Evolutionary conservation across 2,329 filamentous ascomycete genomes (phyloP).

Genomic region (Coniella lustricola): DNA sequence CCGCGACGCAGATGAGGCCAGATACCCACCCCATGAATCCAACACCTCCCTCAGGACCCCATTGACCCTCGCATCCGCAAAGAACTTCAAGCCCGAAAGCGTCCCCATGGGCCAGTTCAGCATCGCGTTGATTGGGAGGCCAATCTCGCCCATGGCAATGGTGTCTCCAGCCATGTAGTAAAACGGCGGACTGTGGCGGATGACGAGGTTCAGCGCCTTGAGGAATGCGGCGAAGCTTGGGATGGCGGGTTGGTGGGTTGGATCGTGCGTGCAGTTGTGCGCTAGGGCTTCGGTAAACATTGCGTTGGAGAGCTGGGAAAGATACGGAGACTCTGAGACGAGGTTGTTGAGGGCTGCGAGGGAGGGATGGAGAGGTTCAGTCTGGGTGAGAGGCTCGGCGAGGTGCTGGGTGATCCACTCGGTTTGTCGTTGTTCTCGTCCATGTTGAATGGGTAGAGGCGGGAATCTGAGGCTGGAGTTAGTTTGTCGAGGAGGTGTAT

Average conservation of each 20-base stretch:
- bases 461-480: too few species aligned
- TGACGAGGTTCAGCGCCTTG: neutral
- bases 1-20: too few species aligned
- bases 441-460: too few species aligned
- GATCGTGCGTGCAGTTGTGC: neutral
- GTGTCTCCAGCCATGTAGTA: neutral
- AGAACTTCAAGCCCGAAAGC: neutral
- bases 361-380: neutral
- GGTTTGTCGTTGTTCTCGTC: too few species aligned
- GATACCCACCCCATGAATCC: neutral
- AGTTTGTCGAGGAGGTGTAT: too few species aligned
- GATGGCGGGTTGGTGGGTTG: neutral
- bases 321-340: neutral
- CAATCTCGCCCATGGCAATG: conserved; percentile 33
- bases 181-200: neutral
- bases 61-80: neutral
- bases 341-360: neutral
- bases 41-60: neutral
- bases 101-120: conserved; percentile 50
- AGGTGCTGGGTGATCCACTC: too few species aligned
- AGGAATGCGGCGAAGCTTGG: neutral
- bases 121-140: conserved; percentile 45
- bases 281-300: conserved; percentile 2
- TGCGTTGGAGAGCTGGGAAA: neutral
- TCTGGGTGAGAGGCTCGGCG: too few species aligned